phyloP scores from a whole-genome alignment of 163 green algal species.

The Coccomyxa subellipsoidea region DNA sequence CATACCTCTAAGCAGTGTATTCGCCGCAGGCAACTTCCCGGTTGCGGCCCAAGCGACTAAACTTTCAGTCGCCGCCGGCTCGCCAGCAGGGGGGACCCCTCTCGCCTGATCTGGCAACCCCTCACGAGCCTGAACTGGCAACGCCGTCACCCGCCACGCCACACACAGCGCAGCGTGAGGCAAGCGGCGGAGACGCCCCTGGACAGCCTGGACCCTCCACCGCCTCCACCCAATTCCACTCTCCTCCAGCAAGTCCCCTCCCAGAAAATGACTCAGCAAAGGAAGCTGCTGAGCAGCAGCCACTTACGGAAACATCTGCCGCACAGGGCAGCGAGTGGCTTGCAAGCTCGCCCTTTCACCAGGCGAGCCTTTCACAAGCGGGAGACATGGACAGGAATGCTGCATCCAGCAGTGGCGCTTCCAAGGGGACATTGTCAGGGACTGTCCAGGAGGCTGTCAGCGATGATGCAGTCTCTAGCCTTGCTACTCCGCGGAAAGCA shows the following conservation, averaged over 20 bases:
- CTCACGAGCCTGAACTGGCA: neutral
- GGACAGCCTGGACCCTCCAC: neutral
- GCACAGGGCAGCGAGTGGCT: neutral
- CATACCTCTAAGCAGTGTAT: too few relatives aligned
- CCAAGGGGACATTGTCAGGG: too few relatives aligned
- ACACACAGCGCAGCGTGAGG: too few relatives aligned
- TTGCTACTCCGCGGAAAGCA: neutral
- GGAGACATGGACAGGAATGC: too few relatives aligned
- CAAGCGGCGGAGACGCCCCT: neutral
- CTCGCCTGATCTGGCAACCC: neutral
- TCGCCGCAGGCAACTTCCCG: too few relatives aligned
- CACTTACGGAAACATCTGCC: too few relatives aligned
- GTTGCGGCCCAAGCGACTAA: neutral
- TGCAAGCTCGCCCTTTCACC: neutral
- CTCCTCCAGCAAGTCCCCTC: neutral
- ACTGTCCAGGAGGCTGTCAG: neutral
- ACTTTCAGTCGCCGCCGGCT: neutral
- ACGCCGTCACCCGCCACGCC: neutral
- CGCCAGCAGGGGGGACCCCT: too few relatives aligned
- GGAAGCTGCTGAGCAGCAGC: too few relatives aligned
- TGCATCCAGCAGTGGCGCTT: too few relatives aligned
- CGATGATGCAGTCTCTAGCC: too few relatives aligned
- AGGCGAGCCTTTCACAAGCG: neutral
- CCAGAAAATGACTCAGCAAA: neutral
- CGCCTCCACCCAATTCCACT: neutral